Conservation (phyloP, 2,329 filamentous ascomycete genomes). For the Hymenoscyphus fraxineus region DNA sequence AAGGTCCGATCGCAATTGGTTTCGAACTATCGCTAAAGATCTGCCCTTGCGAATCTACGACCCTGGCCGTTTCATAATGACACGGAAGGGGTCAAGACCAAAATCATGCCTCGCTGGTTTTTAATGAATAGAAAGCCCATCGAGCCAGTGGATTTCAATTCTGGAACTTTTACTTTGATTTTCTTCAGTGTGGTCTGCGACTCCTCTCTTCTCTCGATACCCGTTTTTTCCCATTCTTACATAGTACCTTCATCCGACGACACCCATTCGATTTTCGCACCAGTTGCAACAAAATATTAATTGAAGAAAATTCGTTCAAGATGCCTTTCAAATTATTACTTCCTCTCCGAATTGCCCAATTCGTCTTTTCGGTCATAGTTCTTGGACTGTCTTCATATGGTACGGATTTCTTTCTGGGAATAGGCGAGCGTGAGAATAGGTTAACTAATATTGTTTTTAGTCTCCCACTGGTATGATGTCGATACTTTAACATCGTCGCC, state of each 20-base stretch:
- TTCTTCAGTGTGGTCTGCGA: constrained; percentile 24
- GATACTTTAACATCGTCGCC: constrained; percentile 54
- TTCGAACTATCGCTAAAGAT: constrained; percentile 8
- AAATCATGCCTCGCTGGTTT: constrained; percentile 17
- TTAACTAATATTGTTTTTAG: constrained; percentile 37
- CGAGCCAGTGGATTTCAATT: constrained; percentile 12
- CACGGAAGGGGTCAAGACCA: constrained; percentile 21
- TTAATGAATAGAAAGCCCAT: constrained; percentile 13
- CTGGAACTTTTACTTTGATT: constrained; percentile 18
- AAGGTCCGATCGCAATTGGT: constrained; percentile 8
- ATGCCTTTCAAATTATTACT: constrained; percentile 43
- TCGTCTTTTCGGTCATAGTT: constrained; percentile 43
- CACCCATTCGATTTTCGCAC: constrained; percentile 19
- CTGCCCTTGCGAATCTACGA: constrained; percentile 10
- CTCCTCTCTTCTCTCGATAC: constrained; percentile 13
- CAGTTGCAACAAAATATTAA: constrained; percentile 20
- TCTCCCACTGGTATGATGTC: constrained; percentile 57
- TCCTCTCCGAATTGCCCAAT: constrained; percentile 45
- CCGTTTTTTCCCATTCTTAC: constrained; percentile 7
- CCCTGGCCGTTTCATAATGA: constrained; percentile 22
- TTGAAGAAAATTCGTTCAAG: constrained; percentile 13
- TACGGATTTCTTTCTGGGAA: constrained; percentile 30
- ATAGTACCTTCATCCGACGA: constrained; percentile 3
- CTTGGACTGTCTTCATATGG: constrained; percentile 48
- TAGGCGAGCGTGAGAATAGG: constrained; percentile 4